Evolutionary conservation across 106 monocot species (phyloP).

Genomic region (Ottelia alismoides): DNA sequence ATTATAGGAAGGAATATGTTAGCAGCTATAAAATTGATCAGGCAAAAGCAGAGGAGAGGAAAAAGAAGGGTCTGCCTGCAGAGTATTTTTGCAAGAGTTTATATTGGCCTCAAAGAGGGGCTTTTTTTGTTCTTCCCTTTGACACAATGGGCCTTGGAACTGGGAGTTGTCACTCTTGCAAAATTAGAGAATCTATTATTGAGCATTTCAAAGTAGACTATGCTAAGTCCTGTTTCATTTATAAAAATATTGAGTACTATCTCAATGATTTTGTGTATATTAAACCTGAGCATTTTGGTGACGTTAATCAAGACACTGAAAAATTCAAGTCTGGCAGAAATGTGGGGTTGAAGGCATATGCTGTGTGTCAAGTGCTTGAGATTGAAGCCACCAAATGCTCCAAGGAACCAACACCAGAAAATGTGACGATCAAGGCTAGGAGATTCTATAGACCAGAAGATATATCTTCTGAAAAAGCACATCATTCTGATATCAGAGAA

Average conservation of each 20-base stretch:
- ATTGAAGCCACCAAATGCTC: constrained; percentile 23
- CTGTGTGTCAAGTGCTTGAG: constrained; percentile 59
- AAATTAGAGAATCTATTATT: constrained; percentile 23
- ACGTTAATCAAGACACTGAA: constrained; percentile 40
- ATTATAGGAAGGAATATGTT: constrained; percentile 49
- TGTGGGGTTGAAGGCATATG: constrained; percentile 78
- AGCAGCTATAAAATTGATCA: constrained; percentile 43
- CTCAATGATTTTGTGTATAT: constrained; percentile 74
- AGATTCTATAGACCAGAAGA: constrained; percentile 96
- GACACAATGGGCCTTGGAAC: constrained; percentile 63
- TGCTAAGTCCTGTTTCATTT: constrained; percentile 29
- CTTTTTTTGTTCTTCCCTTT: constrained; percentile 46
- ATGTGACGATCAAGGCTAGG: constrained; percentile 49
- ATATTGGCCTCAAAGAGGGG: constrained; percentile 86
- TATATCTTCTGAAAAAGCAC: constrained; percentile 67
- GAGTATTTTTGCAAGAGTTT: constrained; percentile 83
- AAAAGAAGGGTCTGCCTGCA: constrained; percentile 68
- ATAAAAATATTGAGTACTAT: constrained; percentile 50
- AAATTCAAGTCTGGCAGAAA: constrained; percentile 79
- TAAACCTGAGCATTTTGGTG: constrained; percentile 44
- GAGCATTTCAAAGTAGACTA: constrained; percentile 37
- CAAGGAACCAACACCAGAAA: constrained; percentile 27
- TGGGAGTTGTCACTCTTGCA: constrained; percentile 72
- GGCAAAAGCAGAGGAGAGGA: constrained; percentile 66
- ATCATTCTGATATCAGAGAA: constrained; percentile 89